phyloP scores from a whole-genome alignment of 129 eudicot species.

The Flaveria brownii region DNA sequence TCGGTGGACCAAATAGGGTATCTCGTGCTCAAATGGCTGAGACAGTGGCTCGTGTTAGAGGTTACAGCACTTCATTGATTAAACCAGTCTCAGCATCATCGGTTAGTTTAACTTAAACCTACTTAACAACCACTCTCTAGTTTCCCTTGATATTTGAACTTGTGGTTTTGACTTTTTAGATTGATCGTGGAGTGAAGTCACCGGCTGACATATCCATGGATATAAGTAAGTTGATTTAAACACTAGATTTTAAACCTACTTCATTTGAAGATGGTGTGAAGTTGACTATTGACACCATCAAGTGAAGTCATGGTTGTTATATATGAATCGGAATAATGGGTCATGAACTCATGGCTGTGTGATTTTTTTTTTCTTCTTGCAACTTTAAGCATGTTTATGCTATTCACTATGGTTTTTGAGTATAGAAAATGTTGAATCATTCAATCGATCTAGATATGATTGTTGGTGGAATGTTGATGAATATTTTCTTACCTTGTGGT shows the following conservation, averaged over 20 bases:
- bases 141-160: background rate
- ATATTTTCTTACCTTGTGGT: too few species aligned
- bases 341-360: background rate
- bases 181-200: conserved; percentile 90
- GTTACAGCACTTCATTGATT: conserved; percentile 61
- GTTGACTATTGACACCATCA: conserved; percentile 61
- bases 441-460: too few species aligned
- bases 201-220: conserved; percentile 96
- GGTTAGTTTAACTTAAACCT: conserved; percentile 43
- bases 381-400: background rate
- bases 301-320: conserved; percentile 31
- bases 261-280: conserved; percentile 64
- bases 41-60: conserved; percentile 67
- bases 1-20: conserved; percentile 82
- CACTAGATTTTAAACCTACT: conserved; percentile 55
- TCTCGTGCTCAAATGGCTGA: conserved; percentile 97
- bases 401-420: background rate
- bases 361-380: background rate
- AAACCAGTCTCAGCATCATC: conserved; percentile 82
- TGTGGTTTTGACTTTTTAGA: conserved; percentile 37
- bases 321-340: background rate
- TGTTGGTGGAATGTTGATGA: too few species aligned
- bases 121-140: background rate
- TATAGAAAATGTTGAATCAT: too few species aligned
- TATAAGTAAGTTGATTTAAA: conserved; percentile 57